phyloP scores from a whole-genome alignment of 352 stramenopile species.

The Globisporangium takayamanum region DNA sequence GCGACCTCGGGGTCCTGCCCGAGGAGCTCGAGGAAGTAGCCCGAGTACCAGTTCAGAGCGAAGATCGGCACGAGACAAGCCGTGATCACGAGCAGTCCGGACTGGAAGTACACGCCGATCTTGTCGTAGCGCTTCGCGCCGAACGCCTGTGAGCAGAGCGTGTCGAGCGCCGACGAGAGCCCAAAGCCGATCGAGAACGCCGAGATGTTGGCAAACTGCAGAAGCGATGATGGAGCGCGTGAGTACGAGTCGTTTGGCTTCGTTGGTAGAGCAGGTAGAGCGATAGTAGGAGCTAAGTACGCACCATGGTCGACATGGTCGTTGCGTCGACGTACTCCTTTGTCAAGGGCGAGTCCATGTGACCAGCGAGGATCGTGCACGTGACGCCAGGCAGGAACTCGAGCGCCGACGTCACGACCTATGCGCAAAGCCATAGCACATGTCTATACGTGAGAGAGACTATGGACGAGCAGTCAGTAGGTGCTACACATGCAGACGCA shows the following conservation, averaged over 20 bases:
- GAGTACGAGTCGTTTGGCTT: neutral
- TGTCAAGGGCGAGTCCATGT: slow-evolving; percentile 47
- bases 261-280: too few species aligned
- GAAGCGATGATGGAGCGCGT: neutral
- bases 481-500: slow-evolving; percentile 3
- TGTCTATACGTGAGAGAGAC: too few species aligned
- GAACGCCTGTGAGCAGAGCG: slow-evolving; percentile 62
- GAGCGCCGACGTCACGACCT: slow-evolving; percentile 30
- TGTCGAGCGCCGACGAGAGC: slow-evolving; percentile 67
- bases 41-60: slow-evolving; percentile 54
- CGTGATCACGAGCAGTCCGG: slow-evolving; percentile 45
- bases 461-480: too few species aligned
- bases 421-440: neutral
- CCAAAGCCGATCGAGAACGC: slow-evolving; percentile 55
- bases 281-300: neutral
- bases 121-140: slow-evolving; percentile 48
- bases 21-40: slow-evolving; percentile 35
- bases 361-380: slow-evolving; percentile 50
- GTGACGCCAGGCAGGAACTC: slow-evolving; percentile 50
- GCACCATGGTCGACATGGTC: slow-evolving; percentile 46
- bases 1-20: slow-evolving; percentile 48
- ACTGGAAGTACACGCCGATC: slow-evolving; percentile 79
- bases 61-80: slow-evolving; percentile 40
- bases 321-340: slow-evolving; percentile 56
- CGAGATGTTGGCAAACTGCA: slow-evolving; percentile 66